A percentile compares a stretch with the other conserved stretches of the same genome.
These are phyloP conservation scores for Penicillium hesseltinei DNA, from an alignment of 2,329 filamentous ascomycete species.

Conservation along the genomic window DNA sequence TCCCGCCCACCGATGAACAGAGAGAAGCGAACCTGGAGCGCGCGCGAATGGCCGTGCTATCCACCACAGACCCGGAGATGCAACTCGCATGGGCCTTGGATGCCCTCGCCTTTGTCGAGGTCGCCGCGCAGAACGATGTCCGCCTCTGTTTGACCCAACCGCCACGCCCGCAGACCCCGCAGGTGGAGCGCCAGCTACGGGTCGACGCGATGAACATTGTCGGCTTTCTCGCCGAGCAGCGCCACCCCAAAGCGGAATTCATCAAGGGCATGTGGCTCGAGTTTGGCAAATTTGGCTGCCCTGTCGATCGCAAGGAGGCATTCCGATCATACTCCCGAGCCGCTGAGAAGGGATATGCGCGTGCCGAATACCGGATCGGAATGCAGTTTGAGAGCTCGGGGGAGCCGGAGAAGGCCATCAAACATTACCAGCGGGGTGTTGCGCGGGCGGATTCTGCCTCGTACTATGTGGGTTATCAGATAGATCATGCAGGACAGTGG, in stretches of 20 bases:
- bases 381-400: slow-evolving; percentile 98
- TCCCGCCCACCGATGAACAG: slow-evolving; percentile 90
- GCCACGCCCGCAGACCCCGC: slow-evolving; percentile 72
- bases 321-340: slow-evolving; percentile 82
- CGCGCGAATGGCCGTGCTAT: slow-evolving; percentile 77
- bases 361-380: slow-evolving; percentile 94
- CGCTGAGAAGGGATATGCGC: slow-evolving; percentile 79
- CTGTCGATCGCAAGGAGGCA: slow-evolving; percentile 91
- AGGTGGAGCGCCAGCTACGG: slow-evolving; percentile 82
- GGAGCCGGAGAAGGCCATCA: slow-evolving; percentile 84
- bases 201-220: slow-evolving; percentile 90
- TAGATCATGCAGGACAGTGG: neutral
- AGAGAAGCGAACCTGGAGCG: slow-evolving; percentile 87
- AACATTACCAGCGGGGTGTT: slow-evolving; percentile 83
- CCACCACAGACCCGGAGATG: slow-evolving; percentile 92
- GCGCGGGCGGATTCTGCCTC: slow-evolving; percentile 82
- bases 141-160: slow-evolving; percentile 61
- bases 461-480: slow-evolving; percentile 54
- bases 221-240: slow-evolving; percentile 82
- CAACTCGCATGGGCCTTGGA: slow-evolving; percentile 97
- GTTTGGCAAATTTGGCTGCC: slow-evolving; percentile 91
- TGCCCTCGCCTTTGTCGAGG: slow-evolving; percentile 82
- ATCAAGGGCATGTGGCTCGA: slow-evolving; percentile 96
- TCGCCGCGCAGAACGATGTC: slow-evolving; percentile 71
- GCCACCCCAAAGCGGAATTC: slow-evolving; percentile 90